Conservation (phyloP, 78 protist species). For the Creolimax fragrantissima region DNA sequence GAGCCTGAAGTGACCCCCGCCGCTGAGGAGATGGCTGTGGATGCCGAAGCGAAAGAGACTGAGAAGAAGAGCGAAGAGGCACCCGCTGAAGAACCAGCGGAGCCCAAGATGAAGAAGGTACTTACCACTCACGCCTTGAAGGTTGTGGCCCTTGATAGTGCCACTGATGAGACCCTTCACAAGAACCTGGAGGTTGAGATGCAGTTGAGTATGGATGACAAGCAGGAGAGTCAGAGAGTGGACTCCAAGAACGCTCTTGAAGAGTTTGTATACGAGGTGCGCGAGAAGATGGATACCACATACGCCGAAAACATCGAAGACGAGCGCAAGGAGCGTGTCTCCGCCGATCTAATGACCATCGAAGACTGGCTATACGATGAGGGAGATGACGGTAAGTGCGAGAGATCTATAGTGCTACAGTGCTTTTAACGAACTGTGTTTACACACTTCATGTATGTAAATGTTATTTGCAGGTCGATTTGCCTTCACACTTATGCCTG, state of each 20-base stretch:
- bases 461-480: neutral
- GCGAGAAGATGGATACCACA: constrained; percentile 36
- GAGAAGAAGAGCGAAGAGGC: constrained; percentile 33
- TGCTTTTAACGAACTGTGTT: neutral
- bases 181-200: constrained; percentile 29
- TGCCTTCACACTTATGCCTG: neutral
- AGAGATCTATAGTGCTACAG: constrained; percentile 44
- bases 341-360: neutral
- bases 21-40: neutral
- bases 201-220: neutral
- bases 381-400: constrained; percentile 76
- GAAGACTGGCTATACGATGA: constrained; percentile 89
- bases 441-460: neutral
- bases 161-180: constrained; percentile 14
- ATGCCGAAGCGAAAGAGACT: constrained; percentile 20
- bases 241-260: constrained; percentile 66
- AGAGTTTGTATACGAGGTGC: constrained; percentile 70
- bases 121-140: neutral
- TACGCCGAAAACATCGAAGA: constrained; percentile 33
- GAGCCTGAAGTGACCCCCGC: constrained; percentile 7
- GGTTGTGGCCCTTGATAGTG: constrained; percentile 1
- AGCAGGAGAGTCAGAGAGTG: constrained; percentile 23
- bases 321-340: constrained; percentile 27
- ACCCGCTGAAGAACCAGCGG: neutral
- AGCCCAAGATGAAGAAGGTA: constrained; percentile 50